Percentiles rank a stretch among this genome's conserved stretches.
Conservation (phyloP, 257 asterid genomes). For the Ophiorrhiza pumila region DNA sequence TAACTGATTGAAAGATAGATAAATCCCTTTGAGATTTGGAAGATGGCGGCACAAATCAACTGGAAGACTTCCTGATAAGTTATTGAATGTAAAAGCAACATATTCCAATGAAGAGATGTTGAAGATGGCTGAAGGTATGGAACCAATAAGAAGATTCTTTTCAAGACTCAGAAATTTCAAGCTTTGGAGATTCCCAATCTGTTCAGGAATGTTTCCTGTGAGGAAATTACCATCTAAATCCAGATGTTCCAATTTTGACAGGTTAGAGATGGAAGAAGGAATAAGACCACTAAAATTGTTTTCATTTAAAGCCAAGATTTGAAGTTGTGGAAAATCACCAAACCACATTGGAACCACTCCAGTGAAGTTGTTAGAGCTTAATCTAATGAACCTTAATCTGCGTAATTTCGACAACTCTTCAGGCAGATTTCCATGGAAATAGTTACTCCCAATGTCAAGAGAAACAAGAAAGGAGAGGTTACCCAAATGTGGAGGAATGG, state of each 20-base stretch:
- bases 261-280: conserved; percentile 19
- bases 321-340: conserved; percentile 1
- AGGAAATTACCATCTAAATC: conserved; percentile 7
- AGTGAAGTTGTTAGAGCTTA: not conserved
- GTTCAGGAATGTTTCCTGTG: conserved; percentile 25
- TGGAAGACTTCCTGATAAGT: conserved; percentile 8
- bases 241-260: conserved; percentile 7
- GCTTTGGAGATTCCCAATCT: conserved; percentile 18
- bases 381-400: conserved; percentile 5
- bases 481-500: conserved; percentile 11
- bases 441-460: conserved; percentile 19
- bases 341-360: conserved; percentile 9
- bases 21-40: not conserved
- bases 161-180: not conserved
- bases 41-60: not conserved
- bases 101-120: conserved; percentile 5
- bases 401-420: not conserved
- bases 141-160: conserved; percentile 5
- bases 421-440: conserved; percentile 25
- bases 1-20: not conserved
- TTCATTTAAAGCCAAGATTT: not conserved
- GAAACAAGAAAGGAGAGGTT: conserved; percentile 24
- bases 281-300: conserved; percentile 13
- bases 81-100: not conserved
- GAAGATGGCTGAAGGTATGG: conserved; percentile 10